Evolutionary conservation across 352 stramenopile species (phyloP).

Genomic region (Globisporangium megalacanthum): DNA sequence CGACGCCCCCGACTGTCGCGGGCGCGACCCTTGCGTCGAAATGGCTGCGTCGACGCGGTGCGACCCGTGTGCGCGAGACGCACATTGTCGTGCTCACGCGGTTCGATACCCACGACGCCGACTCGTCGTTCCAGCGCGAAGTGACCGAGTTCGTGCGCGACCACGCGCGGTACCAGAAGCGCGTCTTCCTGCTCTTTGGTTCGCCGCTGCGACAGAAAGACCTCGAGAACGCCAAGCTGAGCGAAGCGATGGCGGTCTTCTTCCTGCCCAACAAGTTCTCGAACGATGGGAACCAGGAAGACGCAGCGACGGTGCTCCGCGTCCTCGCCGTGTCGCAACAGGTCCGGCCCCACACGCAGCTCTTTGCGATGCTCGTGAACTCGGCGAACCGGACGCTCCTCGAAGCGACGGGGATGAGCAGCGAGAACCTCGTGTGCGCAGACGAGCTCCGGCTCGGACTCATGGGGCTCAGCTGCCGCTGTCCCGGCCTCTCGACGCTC

Average conservation of each 20-base stretch:
- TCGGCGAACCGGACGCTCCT: constrained; percentile 76
- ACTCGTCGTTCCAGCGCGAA: constrained; percentile 49
- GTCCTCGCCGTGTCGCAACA: constrained; percentile 74
- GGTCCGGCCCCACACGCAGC: constrained; percentile 51
- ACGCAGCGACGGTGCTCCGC: constrained; percentile 73
- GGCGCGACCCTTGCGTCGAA: constrained; percentile 16
- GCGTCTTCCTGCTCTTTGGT: constrained; percentile 77
- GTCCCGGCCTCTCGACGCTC: constrained; percentile 72
- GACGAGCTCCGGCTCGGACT: constrained; percentile 77
- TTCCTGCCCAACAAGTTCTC: constrained; percentile 84
- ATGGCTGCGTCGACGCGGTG: constrained; percentile 47
- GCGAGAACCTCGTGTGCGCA: constrained; percentile 72
- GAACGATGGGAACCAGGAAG: constrained; percentile 73
- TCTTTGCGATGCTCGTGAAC: constrained; percentile 83
- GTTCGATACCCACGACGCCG: constrained; percentile 50
- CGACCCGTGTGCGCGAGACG: constrained; percentile 55
- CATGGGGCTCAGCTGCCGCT: constrained; percentile 83
- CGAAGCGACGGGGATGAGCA: constrained; percentile 63
- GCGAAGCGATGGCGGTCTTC: constrained; percentile 72
- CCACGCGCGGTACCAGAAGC: constrained; percentile 66
- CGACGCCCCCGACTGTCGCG: no score
- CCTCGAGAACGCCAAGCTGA: constrained; percentile 50
- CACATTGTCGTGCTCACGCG: constrained; percentile 79
- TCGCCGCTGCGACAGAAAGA: constrained; percentile 54
- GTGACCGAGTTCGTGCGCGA: constrained; percentile 63